Evolutionary conservation across 225 moss, liverwort and hornwort genomes (phyloP).

Genomic region (Bryum argenteum): DNA sequence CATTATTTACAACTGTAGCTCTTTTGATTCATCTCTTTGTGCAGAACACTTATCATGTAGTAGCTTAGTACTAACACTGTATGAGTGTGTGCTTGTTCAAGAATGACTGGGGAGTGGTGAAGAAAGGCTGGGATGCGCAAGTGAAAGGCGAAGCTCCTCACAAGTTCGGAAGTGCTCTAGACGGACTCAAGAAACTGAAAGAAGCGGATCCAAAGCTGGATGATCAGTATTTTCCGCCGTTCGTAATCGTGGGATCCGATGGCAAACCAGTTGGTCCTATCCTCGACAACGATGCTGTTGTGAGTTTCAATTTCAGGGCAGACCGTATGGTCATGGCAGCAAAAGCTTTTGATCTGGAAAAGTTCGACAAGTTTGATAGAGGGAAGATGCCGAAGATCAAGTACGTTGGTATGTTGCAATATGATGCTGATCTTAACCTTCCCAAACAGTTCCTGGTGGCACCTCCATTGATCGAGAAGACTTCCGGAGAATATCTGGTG

Average conservation of each 20-base stretch:
- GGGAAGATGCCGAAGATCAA: conserved; percentile 74
- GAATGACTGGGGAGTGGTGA: conserved; percentile 71
- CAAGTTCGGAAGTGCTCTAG: conserved; percentile 63
- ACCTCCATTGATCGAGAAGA: conserved; percentile 85
- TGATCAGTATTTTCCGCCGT: conserved; percentile 96
- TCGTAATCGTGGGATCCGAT: conserved; percentile 74
- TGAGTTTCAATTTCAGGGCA: conserved; percentile 87
- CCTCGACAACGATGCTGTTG: conserved; percentile 83
- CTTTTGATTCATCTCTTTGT: not conserved
- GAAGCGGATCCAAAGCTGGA: conserved; percentile 68
- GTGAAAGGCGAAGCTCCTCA: conserved; percentile 72
- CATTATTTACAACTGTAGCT: not conserved
- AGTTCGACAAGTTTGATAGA: conserved; percentile 77
- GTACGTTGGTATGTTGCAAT: conserved; percentile 91
- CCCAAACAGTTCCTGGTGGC: conserved; percentile 75
- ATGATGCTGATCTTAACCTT: conserved; percentile 93
- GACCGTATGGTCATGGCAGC: conserved; percentile 94
- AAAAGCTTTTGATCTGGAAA: conserved; percentile 72
- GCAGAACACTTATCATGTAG: not conserved
- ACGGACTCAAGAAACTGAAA: conserved; percentile 70
- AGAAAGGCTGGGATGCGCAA: conserved; percentile 71
- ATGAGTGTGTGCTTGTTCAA: not conserved
- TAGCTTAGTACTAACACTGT: conserved; percentile 2
- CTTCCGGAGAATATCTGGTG: conserved; percentile 87
- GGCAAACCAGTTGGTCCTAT: conserved; percentile 84